phyloP scores from a whole-genome alignment of 1,139 yeast species.

The Suhomyces choctaworum region DNA sequence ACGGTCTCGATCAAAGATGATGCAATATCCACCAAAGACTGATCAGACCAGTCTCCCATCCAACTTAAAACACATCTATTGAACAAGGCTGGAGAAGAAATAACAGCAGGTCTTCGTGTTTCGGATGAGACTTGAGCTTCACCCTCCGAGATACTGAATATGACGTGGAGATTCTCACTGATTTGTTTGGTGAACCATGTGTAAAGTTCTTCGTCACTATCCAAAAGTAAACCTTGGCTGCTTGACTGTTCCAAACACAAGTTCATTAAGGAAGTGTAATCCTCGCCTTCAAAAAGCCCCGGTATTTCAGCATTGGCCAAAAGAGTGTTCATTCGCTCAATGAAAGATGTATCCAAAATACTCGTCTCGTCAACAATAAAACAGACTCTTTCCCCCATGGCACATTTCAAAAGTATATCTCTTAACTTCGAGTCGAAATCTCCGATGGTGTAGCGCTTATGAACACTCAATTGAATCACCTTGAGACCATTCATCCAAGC shows the following conservation, averaged over 20 bases:
- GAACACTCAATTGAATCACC: slow-evolving; percentile 59
- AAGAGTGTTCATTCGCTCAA: slow-evolving; percentile 89
- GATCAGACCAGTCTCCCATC: slow-evolving; percentile 81
- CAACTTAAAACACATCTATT: slow-evolving; percentile 88
- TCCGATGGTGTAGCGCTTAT: slow-evolving; percentile 51
- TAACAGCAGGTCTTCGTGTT: slow-evolving; percentile 35
- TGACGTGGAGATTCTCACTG: slow-evolving; percentile 74
- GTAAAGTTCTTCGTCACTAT: slow-evolving; percentile 70
- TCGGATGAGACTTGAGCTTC: slow-evolving; percentile 22
- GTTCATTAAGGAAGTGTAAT: slow-evolving; percentile 52
- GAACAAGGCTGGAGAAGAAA: slow-evolving; percentile 86
- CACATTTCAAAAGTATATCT: slow-evolving; percentile 47
- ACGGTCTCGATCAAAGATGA: slow-evolving; percentile 39
- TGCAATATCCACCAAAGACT: slow-evolving; percentile 54
- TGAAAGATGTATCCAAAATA: slow-evolving; percentile 71
- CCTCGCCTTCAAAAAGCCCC: slow-evolving; percentile 83
- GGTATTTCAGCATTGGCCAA: slow-evolving; percentile 93
- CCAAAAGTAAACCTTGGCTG: slow-evolving; percentile 62
- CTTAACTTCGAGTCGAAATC: slow-evolving; percentile 73
- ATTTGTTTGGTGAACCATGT: slow-evolving; percentile 73
- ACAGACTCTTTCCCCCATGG: slow-evolving; percentile 63
- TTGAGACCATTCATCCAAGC: slow-evolving; percentile 88
- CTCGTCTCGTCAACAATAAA: slow-evolving; percentile 81
- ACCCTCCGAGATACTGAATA: slow-evolving; percentile 72
- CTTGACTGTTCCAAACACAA: slow-evolving; percentile 61